phyloP scores from a whole-genome alignment of 23 red algal genomes.

The Agarophyton chilense region DNA sequence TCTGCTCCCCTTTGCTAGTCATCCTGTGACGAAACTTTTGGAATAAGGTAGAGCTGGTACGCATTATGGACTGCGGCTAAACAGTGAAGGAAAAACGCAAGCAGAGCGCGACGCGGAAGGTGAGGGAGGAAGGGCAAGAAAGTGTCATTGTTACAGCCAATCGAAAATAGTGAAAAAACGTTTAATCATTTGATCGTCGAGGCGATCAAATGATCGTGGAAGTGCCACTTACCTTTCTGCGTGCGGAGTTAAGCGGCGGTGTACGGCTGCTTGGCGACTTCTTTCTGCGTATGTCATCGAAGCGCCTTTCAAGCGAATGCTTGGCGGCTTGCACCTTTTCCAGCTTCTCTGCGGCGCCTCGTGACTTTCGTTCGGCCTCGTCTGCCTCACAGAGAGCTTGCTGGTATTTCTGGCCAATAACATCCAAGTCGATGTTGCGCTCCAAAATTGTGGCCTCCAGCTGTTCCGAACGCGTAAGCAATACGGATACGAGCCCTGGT shows the following conservation, averaged over 20 bases:
- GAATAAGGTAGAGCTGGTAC: conserved; percentile 16
- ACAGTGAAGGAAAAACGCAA: no score
- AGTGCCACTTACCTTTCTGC: conserved; percentile 65
- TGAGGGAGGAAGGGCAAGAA: not conserved
- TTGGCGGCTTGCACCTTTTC: conserved; percentile 54
- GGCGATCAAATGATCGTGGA: conserved; percentile 64
- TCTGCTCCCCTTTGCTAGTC: not conserved
- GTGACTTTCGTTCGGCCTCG: conserved; percentile 59
- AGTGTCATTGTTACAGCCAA: conserved; percentile 10
- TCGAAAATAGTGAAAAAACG: not conserved
- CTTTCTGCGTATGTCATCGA: conserved; percentile 43
- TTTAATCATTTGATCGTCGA: conserved; percentile 9
- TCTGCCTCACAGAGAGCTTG: conserved; percentile 49
- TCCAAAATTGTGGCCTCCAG: conserved; percentile 45
- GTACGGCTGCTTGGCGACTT: conserved; percentile 17
- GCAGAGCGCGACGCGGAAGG: not conserved
- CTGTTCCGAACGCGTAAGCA: conserved; percentile 47
- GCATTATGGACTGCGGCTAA: not conserved
- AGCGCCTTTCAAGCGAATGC: conserved; percentile 33
- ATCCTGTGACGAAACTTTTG: conserved; percentile 11
- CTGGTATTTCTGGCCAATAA: conserved; percentile 55
- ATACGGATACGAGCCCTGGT: conserved; percentile 28
- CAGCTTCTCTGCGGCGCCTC: conserved; percentile 38
- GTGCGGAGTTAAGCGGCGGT: conserved; percentile 18
- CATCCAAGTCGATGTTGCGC: conserved; percentile 58